Evolutionary conservation across 2,329 filamentous ascomycete species (phyloP), one percentile per base, ranked within the genome.

Genomic region (Diaporthe citrichinensis): DNA sequence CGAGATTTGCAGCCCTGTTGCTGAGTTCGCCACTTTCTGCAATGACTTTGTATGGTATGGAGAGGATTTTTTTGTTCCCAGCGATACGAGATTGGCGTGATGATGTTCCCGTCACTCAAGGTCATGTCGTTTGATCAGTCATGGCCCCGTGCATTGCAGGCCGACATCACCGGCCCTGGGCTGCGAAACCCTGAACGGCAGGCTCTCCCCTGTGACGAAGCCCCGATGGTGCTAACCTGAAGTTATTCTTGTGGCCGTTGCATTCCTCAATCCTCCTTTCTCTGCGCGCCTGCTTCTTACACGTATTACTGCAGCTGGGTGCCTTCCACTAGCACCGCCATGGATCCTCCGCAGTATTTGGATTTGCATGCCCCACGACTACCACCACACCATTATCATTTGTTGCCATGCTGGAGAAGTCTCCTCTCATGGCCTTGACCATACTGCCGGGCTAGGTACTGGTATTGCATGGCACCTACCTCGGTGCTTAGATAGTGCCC

Each of bases 181-280:
- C 65, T 53, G 65, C 46, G n/a, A 53, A 41, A 69, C 65, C 65
- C 65, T 69, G 65, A 55, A 69, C 31, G 34, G 49, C 65, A 69
- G 65, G 65, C 65, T 55, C n/a, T 55, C 10, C 65, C 49, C 65
- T 69, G 65, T 17, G 34, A 69, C 15, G 8, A 41, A 12, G n/a
- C 46, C 46, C 31, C 65, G 31, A 20, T 31, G 31, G 23, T 68
- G 31, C 65, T 68, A 68, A 39, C 65, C 65, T 68, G 46, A 55
- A 41, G 65, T 69, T 41, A 28, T 55, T 31, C 49, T 28, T 68
- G 31, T 53, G 46, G 46, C 65, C 46, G 65, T 68, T 53, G 65
- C 65, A n/a, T 68, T 68, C 31, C 65, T 53, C 46, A 53, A 28
- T 23, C 46, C 44, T 41, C 46, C 31, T 23, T 39, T 51, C 23